Percentiles rank a stretch among this genome's conserved stretches.
phyloP scores from a whole-genome alignment of 805 yeast genomes.

The Myxozyma udenii region DNA sequence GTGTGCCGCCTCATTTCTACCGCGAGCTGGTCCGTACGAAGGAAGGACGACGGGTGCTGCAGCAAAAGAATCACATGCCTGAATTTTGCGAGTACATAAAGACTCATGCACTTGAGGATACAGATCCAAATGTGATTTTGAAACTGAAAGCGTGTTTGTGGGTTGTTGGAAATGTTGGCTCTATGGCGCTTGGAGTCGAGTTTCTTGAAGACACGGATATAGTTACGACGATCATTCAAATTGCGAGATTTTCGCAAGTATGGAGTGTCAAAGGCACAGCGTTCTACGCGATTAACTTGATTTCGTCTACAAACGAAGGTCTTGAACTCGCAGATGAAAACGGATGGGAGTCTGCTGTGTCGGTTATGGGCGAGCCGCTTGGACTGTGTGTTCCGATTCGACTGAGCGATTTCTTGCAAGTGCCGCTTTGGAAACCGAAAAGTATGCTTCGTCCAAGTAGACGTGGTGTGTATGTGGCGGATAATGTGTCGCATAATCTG shows the following conservation, averaged over 20 bases:
- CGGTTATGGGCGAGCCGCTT: conserved; percentile 43
- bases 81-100: conserved; percentile 35
- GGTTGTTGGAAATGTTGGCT: conserved; percentile 82
- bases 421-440: conserved; percentile 12
- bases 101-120: conserved; percentile 24
- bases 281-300: conserved; percentile 70
- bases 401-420: conserved; percentile 9
- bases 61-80: conserved; percentile 45
- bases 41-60: conserved; percentile 68
- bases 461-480: conserved; percentile 24
- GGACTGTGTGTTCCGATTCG: conserved; percentile 27
- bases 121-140: conserved; percentile 41
- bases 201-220: conserved; percentile 52
- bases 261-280: conserved; percentile 74
- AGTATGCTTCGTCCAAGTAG: conserved; percentile 22
- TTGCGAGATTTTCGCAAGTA: conserved; percentile 48
- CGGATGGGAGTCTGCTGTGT: conserved; percentile 62
- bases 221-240: conserved; percentile 51
- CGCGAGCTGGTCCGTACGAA: conserved; percentile 75
- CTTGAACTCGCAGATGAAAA: conserved; percentile 78
- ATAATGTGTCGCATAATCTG: conserved; percentile 5
- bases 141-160: conserved; percentile 74
- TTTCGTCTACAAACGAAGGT: conserved; percentile 73
- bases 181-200: conserved; percentile 64
- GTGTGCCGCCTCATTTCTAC: conserved; percentile 65